Conservation (phyloP, 495 filamentous ascomycete species). For the Jackrogersella multiformis region DNA sequence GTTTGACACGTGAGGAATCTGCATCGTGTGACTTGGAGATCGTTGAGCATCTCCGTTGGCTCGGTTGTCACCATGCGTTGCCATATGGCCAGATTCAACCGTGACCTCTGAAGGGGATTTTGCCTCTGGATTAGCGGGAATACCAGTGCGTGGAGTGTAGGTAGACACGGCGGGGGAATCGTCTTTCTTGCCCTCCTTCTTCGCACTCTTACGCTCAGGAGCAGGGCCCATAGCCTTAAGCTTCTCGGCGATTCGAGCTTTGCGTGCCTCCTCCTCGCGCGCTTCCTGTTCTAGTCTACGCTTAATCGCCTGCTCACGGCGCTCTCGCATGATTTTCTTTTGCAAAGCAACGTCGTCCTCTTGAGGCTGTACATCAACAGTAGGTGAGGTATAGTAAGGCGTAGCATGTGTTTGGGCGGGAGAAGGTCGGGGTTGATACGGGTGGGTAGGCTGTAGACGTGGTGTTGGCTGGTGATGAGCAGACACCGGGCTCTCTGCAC, state of each 20-base stretch:
- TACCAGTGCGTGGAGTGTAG: constrained; percentile 49
- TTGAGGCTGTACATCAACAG: constrained; percentile 43
- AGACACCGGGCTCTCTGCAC: constrained; percentile 59
- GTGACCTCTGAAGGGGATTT: neutral
- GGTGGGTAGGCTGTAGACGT: constrained; percentile 47
- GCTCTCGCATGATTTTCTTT: constrained; percentile 86
- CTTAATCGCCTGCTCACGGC: constrained; percentile 77
- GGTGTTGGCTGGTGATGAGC: constrained; percentile 46
- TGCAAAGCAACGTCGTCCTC: constrained; percentile 73
- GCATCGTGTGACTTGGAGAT: constrained; percentile 15
- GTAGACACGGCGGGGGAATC: constrained; percentile 37
- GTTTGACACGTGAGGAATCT: constrained; percentile 26
- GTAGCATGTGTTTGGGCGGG: constrained; percentile 59
- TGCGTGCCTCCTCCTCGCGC: constrained; percentile 77
- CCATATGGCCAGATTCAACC: neutral
- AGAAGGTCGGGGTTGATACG: constrained; percentile 62
- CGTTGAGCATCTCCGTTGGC: constrained; percentile 26
- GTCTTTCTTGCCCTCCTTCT: constrained; percentile 48
- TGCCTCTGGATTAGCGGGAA: constrained; percentile 29
- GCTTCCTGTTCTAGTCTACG: constrained; percentile 84
- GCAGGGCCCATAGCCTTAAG: constrained; percentile 78
- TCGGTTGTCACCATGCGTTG: neutral
- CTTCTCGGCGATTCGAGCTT: constrained; percentile 84
- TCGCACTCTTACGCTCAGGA: constrained; percentile 68
- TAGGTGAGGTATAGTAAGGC: constrained; percentile 51